A percentile compares a stretch with the other conserved stretches of the same genome.
Conservation (phyloP, 78 protist species). For the Pelomyxa schiedti region DNA sequence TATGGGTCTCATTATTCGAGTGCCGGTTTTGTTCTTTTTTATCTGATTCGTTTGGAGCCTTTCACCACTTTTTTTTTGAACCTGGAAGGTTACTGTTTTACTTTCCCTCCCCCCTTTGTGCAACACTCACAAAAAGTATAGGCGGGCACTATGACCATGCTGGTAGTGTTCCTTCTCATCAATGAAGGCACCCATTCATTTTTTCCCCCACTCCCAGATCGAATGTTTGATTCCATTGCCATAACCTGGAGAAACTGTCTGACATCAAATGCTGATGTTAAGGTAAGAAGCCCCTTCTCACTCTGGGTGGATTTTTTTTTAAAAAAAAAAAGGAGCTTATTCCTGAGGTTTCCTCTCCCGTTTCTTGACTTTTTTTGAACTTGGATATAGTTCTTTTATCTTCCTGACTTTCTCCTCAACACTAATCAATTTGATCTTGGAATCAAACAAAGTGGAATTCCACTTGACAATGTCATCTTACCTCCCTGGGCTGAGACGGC, state of each 20-base stretch:
- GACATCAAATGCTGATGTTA: conserved; percentile 66
- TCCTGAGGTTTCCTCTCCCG: too few species aligned
- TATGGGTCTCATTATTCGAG: conserved; percentile 75
- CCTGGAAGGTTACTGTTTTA: conserved; percentile 76
- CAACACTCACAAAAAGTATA: conserved; percentile 34
- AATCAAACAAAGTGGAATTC: conserved; percentile 54
- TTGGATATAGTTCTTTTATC: conserved; percentile 75
- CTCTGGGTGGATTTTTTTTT: too few species aligned
- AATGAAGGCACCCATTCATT: too few species aligned
- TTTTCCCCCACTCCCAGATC: too few species aligned
- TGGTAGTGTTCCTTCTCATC: too few species aligned
- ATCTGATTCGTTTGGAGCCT: conserved; percentile 64
- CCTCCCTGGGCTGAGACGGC: conserved; percentile 91
- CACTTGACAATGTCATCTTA: conserved; percentile 65
- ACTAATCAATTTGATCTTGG: conserved; percentile 66
- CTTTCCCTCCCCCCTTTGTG: conserved; percentile 5
- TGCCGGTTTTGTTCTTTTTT: conserved; percentile 44
- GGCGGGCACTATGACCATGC: conserved; percentile 91
- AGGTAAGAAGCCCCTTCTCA: conserved; percentile 82
- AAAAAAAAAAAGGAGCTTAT: too few species aligned
- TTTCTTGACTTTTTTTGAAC: too few species aligned
- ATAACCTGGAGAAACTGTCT: conserved; percentile 60
- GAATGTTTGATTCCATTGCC: conserved; percentile 77
- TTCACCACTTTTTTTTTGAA: conserved; percentile 15
- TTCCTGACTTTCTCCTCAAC: conserved; percentile 76